A percentile compares a stretch with the other conserved stretches of the same genome.
Conservation (phyloP, 768 basidiomycete species). For the Mycena galericulata region DNA sequence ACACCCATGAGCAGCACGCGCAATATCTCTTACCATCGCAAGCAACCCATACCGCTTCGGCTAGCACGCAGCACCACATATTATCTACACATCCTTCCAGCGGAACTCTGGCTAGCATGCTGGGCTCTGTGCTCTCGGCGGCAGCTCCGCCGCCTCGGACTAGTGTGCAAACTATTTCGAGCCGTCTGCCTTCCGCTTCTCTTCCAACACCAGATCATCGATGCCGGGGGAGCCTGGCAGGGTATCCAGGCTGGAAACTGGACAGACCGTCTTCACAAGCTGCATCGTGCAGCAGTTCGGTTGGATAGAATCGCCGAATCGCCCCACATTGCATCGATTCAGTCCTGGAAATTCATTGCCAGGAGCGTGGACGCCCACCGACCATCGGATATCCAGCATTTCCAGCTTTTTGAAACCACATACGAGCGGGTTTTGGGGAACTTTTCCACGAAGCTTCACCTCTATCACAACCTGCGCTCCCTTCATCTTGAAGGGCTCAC, state of each 20-base stretch:
- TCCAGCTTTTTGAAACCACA: no score
- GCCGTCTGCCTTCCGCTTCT: not conserved
- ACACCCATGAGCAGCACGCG: no score
- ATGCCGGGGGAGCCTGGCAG: not conserved
- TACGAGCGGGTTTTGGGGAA: not conserved
- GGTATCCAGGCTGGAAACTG: not conserved
- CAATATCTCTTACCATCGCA: no score
- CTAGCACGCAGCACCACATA: not conserved
- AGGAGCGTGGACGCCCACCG: no score
- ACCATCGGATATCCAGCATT: no score
- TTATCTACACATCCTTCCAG: not conserved
- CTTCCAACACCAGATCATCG: not conserved
- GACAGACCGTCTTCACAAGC: not conserved
- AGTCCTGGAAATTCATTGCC: no score
- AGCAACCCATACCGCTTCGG: no score
- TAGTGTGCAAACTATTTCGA: not conserved
- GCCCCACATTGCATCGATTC: not conserved
- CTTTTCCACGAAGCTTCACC: not conserved
- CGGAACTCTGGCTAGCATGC: conserved; percentile 3
- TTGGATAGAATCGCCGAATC: not conserved
- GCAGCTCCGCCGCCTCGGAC: not conserved
- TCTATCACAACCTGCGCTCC: not conserved
- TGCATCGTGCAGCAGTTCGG: not conserved
- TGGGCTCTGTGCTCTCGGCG: not conserved
- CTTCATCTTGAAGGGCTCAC: not conserved